These are phyloP conservation scores for Peziza echinospora DNA, from an alignment of 495 filamentous ascomycete genomes.

Conservation along the genomic window DNA sequence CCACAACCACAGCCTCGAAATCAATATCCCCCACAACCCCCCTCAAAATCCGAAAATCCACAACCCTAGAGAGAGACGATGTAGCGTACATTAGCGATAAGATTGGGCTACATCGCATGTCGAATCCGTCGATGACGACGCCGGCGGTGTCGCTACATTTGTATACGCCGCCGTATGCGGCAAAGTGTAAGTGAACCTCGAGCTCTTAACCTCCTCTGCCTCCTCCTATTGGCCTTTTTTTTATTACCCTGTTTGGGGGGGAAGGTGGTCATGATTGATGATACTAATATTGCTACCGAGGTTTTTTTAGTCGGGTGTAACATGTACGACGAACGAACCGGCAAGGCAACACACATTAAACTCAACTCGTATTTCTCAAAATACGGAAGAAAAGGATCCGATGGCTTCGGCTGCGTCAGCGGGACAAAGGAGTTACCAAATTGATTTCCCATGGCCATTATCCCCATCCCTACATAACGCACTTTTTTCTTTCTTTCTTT, in stretches of 20 bases:
- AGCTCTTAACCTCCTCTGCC: no score
- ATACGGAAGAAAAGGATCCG: no score
- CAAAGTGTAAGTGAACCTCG: conserved; percentile 20
- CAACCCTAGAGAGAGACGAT: conserved; percentile 35
- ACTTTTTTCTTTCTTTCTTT: no score
- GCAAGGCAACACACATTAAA: conserved; percentile 45
- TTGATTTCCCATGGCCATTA: no score
- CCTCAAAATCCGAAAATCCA: conserved; percentile 31
- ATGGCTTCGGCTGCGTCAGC: no score
- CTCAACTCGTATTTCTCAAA: conserved; percentile 42
- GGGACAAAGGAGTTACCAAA: no score
- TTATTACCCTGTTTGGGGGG: conserved; percentile 19
- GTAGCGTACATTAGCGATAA: conserved; percentile 72
- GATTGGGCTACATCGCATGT: conserved; percentile 65
- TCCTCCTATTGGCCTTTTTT: no score
- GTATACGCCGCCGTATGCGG: conserved; percentile 75
- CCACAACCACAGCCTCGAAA: no score
- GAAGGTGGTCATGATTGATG: background rate
- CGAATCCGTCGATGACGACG: conserved; percentile 45
- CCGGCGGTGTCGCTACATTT: conserved; percentile 73
- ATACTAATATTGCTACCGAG: conserved; percentile 15
- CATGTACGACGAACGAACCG: conserved; percentile 42
- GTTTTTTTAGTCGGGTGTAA: conserved; percentile 28
- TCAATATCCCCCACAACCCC: conserved; percentile 15
- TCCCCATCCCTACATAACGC: no score